Evolutionary conservation across 805 yeast genomes (phyloP).

Genomic region (Starmerella stellata): DNA sequence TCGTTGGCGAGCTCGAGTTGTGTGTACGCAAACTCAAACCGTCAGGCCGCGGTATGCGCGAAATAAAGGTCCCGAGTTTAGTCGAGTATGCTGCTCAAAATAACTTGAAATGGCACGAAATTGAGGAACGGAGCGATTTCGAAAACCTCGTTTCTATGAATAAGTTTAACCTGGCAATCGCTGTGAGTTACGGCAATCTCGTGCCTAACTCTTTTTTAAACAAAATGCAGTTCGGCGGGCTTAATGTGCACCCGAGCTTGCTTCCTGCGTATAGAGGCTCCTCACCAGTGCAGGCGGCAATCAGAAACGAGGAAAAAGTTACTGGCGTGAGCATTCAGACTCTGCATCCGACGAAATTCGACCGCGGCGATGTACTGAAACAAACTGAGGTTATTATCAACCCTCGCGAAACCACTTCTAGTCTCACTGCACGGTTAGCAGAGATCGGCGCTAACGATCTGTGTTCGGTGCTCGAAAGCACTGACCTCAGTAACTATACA

Average conservation of each 20-base stretch:
- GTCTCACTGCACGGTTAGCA: constrained; percentile 38
- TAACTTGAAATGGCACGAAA: constrained; percentile 9
- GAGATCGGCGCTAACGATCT: constrained; percentile 44
- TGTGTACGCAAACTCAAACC: constrained; percentile 13
- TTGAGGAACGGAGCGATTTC: constrained; percentile 12
- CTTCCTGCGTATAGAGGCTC: constrained; percentile 72
- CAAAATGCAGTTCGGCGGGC: constrained; percentile 40
- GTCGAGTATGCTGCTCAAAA: constrained; percentile 11
- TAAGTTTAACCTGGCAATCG: constrained; percentile 44
- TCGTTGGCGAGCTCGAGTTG: constrained; percentile 4
- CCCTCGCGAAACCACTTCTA: constrained; percentile 28
- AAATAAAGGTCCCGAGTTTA: constrained; percentile 9
- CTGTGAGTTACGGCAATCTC: constrained; percentile 75
- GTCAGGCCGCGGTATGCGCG: constrained; percentile 16
- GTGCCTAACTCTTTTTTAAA: constrained; percentile 48
- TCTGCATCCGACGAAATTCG: constrained; percentile 72
- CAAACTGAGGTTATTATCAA: constrained; percentile 35
- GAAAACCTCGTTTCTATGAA: neutral
- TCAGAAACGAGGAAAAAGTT: constrained; percentile 38
- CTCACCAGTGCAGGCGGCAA: constrained; percentile 69
- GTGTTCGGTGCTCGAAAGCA: constrained; percentile 26
- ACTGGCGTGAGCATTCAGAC: constrained; percentile 88
- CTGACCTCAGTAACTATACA: neutral
- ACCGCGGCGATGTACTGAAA: constrained; percentile 49
- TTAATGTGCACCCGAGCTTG: constrained; percentile 85